Evolutionary conservation across 352 stramenopile species (phyloP), one percentile per base, ranked within the genome.

Genomic region (Pythium grandisporangium): DNA sequence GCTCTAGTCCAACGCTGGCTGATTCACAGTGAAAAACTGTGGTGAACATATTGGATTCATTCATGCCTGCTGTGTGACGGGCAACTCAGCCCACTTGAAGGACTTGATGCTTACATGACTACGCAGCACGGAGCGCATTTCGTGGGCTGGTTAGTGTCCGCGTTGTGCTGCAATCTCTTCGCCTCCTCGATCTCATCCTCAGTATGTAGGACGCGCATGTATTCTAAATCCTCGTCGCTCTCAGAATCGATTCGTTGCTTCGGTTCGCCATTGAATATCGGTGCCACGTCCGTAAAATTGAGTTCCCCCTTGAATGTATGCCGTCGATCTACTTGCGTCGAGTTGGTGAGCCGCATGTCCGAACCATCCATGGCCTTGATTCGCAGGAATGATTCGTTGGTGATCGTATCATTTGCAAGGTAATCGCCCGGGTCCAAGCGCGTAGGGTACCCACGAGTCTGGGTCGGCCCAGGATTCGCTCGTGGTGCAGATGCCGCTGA

Each of bases 251-350:
- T n/a, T 6, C 30, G 17, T 43, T 35, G 16, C 44, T 55, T 29
- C 30, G 25, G 2, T 19, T 37, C 16, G 34, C 26, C 24, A 13
- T 34, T 25, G 5, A 39, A 20, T 6, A 30, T 22, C 10, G 33
- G 44, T 26, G 20, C 44, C 29, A 36, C 30, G 4, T 53, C 40
- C 20, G 38, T 35, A 44, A 82, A 79, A 5, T 19, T 42, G 4
- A 88, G 55, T 21, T 88, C 75, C 7, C 75, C 75, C 23, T 81
- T 82, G 43, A 83, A 88, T 8, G 62, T 65, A n/a, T 52, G 38
- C 3, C 50, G 47, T 10, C 42, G 44, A n/a, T n/a, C n/a, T n/a
- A n/a, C n/a, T 16, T 58, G 44, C 17, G 56, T 56, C 1, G 53
- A 61, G 3, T 34, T 42, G 5, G 53, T 61, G 6, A 53, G 25